Evolutionary conservation across 2,329 filamentous ascomycete species (phyloP).

Genomic region (Colletotrichum sp.): DNA sequence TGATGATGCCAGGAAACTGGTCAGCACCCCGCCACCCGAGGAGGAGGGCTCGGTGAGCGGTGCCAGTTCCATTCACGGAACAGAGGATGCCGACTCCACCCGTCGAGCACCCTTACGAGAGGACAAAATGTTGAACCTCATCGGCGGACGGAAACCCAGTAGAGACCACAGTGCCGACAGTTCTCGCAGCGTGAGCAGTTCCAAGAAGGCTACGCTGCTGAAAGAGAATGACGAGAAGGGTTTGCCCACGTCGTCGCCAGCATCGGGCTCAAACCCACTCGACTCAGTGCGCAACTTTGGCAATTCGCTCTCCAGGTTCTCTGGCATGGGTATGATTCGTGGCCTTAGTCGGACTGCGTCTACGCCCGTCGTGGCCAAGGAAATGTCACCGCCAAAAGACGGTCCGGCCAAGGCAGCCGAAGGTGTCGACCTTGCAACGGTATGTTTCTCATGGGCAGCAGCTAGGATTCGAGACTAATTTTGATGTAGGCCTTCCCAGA

Average conservation of each 20-base stretch:
- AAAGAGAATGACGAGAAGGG: slow-evolving; percentile 44
- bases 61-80: slow-evolving; percentile 54
- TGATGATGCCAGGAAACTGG: slow-evolving; percentile 88
- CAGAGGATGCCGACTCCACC: slow-evolving; percentile 36
- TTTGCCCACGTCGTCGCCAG: slow-evolving; percentile 16
- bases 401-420: slow-evolving; percentile 41
- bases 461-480: background rate
- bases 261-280: slow-evolving; percentile 42
- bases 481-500: slow-evolving; percentile 62
- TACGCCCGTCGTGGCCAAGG: slow-evolving; percentile 36
- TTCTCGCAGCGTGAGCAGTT: slow-evolving; percentile 64
- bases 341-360: slow-evolving; percentile 70
- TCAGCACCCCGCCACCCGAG: slow-evolving; percentile 72
- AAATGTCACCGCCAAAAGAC: slow-evolving; percentile 28
- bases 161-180: slow-evolving; percentile 84
- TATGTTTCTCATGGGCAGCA: slow-evolving; percentile 38
- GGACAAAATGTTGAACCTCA: slow-evolving; percentile 72
- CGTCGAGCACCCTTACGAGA: slow-evolving; percentile 46
- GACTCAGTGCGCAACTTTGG: slow-evolving; percentile 84
- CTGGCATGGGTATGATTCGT: slow-evolving; percentile 74
- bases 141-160: slow-evolving; percentile 65
- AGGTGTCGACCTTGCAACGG: slow-evolving; percentile 62
- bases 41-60: slow-evolving; percentile 67
- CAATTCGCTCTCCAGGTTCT: slow-evolving; percentile 79
- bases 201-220: slow-evolving; percentile 60